phyloP scores from a whole-genome alignment of 2,329 filamentous ascomycete species.

The Colletotrichum tropicicola region DNA sequence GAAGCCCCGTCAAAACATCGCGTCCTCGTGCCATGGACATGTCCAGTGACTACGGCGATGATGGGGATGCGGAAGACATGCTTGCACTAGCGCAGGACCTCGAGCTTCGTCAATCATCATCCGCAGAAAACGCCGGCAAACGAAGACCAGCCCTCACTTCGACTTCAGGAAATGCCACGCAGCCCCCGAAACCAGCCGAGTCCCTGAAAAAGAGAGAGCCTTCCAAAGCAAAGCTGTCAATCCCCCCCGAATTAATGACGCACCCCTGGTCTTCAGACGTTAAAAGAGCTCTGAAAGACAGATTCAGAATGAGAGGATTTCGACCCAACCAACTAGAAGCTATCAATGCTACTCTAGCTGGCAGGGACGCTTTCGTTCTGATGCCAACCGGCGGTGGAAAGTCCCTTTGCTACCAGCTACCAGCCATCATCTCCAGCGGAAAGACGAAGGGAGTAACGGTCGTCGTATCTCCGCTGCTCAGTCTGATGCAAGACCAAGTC shows the following conservation, averaged over 20 bases:
- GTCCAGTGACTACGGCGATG: slow-evolving; percentile 58
- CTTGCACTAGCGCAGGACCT: slow-evolving; percentile 60
- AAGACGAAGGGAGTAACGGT: slow-evolving; percentile 88
- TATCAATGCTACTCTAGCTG: slow-evolving; percentile 89
- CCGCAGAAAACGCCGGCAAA: slow-evolving; percentile 32
- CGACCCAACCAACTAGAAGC: slow-evolving; percentile 92
- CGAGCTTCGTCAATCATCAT: slow-evolving; percentile 51
- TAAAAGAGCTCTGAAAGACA: slow-evolving; percentile 78
- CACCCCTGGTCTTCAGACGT: slow-evolving; percentile 89
- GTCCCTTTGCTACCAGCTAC: slow-evolving; percentile 95
- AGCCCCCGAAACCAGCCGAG: slow-evolving; percentile 42
- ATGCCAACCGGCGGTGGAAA: slow-evolving; percentile 99
- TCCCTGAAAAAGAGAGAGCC: slow-evolving; percentile 42
- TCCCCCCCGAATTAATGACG: slow-evolving; percentile 66
- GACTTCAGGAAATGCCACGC: slow-evolving; percentile 56
- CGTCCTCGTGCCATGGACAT: slow-evolving; percentile 39
- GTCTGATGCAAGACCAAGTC: slow-evolving; percentile 97
- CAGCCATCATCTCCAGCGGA: slow-evolving; percentile 83
- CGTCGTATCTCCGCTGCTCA: slow-evolving; percentile 93
- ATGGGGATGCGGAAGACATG: slow-evolving; percentile 57
- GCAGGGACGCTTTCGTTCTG: slow-evolving; percentile 91
- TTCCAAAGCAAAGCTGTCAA: slow-evolving; percentile 41
- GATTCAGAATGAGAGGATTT: slow-evolving; percentile 87
- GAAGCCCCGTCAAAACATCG: slow-evolving; percentile 13
- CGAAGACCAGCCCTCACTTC: slow-evolving; percentile 53